Evolutionary conservation across 2,329 filamentous ascomycete genomes (phyloP).

Genomic region (Sporothrix humicola): DNA sequence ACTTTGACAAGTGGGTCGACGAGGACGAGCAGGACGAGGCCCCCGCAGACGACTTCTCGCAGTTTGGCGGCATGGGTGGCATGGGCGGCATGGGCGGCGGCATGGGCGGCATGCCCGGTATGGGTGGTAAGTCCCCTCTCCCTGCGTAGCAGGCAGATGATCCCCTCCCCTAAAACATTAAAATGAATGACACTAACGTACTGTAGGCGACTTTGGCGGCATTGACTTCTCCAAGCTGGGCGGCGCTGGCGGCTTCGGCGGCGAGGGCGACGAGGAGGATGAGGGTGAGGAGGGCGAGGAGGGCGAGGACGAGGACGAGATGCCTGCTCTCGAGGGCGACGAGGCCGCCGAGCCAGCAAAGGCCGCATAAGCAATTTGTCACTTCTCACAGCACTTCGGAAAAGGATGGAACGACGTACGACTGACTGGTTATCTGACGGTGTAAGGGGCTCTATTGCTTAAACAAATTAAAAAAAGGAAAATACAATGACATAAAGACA

Average conservation of each 20-base stretch:
- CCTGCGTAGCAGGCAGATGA: no score
- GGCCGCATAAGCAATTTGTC: conserved; percentile 26
- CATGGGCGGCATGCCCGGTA: conserved; percentile 44
- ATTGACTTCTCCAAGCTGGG: conserved; percentile 94
- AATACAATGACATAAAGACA: background rate
- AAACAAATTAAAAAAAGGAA: background rate
- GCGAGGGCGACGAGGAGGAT: conserved; percentile 45
- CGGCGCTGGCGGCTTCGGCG: conserved; percentile 52
- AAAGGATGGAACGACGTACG: no score
- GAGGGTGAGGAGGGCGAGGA: conserved; percentile 57
- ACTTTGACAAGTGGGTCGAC: conserved; percentile 99
- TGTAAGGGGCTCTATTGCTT: background rate
- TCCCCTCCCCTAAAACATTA: no score
- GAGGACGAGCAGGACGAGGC: conserved; percentile 97
- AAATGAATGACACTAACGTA: no score
- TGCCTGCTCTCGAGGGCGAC: conserved; percentile 76
- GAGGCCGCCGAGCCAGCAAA: conserved; percentile 43
- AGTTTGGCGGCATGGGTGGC: conserved; percentile 62
- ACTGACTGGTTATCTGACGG: no score
- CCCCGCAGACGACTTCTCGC: conserved; percentile 77
- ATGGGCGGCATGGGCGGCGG: conserved; percentile 68
- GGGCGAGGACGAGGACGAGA: conserved; percentile 74
- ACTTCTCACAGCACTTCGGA: background rate
- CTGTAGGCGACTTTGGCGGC: conserved; percentile 71
- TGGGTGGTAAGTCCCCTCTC: conserved; percentile 34